Evolutionary conservation across 306 rosid species (phyloP).

Genomic region (Quercus gilva): DNA sequence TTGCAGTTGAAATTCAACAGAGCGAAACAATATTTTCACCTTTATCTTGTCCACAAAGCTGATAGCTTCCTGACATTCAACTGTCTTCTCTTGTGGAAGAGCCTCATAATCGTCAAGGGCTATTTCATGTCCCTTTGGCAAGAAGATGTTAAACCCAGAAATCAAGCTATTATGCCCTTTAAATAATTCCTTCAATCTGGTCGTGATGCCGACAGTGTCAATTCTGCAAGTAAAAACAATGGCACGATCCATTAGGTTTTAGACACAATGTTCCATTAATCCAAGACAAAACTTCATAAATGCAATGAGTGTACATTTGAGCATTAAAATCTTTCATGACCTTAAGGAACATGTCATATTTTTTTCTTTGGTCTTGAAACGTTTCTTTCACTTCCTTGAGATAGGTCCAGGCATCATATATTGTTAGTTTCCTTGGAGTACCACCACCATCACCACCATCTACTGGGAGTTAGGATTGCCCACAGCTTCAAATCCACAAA

Average conservation of each 20-base stretch:
- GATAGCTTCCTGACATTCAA: slow-evolving; percentile 96
- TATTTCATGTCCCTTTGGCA: slow-evolving; percentile 96
- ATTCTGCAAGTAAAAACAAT: slow-evolving; percentile 54
- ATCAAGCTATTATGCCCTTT: slow-evolving; percentile 89
- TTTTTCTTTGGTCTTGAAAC: slow-evolving; percentile 77
- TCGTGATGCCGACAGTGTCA: slow-evolving; percentile 85
- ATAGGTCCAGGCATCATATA: slow-evolving; percentile 73
- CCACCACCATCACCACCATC: slow-evolving; percentile 36
- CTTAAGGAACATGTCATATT: slow-evolving; percentile 79
- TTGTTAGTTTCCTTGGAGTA: slow-evolving; percentile 64
- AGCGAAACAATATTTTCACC: slow-evolving; percentile 42
- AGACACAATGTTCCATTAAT: slow-evolving; percentile 12
- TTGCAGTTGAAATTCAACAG: slow-evolving; percentile 4
- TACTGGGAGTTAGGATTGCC: slow-evolving; percentile 55
- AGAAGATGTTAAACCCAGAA: slow-evolving; percentile 90
- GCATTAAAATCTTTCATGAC: slow-evolving; percentile 97
- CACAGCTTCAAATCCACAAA: slow-evolving; percentile 46
- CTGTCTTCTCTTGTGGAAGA: slow-evolving; percentile 78
- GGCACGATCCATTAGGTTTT: slow-evolving; percentile 9
- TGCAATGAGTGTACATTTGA: slow-evolving; percentile 55
- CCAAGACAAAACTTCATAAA: slow-evolving; percentile 5
- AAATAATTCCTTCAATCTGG: slow-evolving; percentile 88
- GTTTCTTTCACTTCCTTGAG: slow-evolving; percentile 85
- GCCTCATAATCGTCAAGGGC: slow-evolving; percentile 77
- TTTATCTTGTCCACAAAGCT: slow-evolving; percentile 95